Evolutionary conservation across 495 filamentous ascomycete species (phyloP), one percentile per base, ranked within the genome.

Genomic region (Parathielavia hyrcaniae): DNA sequence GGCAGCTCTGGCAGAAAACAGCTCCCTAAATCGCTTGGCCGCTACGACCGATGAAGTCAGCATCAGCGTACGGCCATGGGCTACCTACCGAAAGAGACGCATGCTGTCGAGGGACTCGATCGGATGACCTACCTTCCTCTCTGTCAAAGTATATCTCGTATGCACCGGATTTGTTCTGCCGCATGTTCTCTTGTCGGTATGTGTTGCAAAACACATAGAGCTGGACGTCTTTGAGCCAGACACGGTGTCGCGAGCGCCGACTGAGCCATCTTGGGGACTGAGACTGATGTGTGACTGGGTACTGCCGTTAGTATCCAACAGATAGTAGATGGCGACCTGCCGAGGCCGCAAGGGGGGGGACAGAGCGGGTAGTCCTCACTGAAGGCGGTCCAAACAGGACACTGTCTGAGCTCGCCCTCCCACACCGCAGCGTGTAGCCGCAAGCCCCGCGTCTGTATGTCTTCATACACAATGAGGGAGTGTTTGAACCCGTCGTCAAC

Each of bases 361-460:
- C 26, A 30, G 26, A 34, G 13, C 20, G 26, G 30, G 41, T 0
- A 44, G 11, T 22, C 60, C 72, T 16, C 72, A 82, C 79, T 68
- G 62, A 89, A 91, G 0, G 87, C 86, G 5, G 85, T 89, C 87
- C 87, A 91, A 20, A 89, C 81, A 0, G 87, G 87, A 53, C 78
- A 80, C 35, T 69, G 71, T 44, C 67, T 65, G 10, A 81, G 62
- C 51, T 76, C 74, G 7, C 80, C 80, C 41, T 75, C 74, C 68
- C 72, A 75, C 2, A 79, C 75, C 0, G 76, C 72, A 48, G 78
- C 79, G 32, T 80, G 77, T 6, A 83, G 68, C 17, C 80, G 75
- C 12, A 89, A 71, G 14, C 83, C 83, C 2, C 80, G 75, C 5
- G 83, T 85, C n/a, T 79, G 72, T 4, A 64, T 69, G 59, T 95